phyloP scores from a whole-genome alignment of 495 filamentous ascomycete species.

The Aspergillus avenaceus region DNA sequence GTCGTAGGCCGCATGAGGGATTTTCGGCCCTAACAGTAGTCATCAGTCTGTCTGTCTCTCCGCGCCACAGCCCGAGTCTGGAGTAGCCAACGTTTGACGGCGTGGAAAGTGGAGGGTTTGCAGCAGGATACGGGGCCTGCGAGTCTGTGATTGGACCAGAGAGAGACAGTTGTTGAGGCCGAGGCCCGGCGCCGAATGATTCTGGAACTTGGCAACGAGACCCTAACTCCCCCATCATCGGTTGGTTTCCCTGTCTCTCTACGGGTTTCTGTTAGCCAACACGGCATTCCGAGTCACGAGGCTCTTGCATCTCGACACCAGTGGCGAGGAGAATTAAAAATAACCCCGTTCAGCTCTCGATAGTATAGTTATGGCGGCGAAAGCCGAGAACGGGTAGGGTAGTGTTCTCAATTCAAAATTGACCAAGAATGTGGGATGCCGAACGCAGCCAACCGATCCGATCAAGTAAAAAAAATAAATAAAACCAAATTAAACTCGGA shows the following conservation, averaged over 20 bases:
- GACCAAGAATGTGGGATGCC: background rate
- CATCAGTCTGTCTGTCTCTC: background rate
- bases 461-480: background rate
- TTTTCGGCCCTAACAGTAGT: background rate
- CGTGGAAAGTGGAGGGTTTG: background rate
- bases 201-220: slow-evolving; percentile 2
- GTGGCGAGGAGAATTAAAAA: background rate
- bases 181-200: background rate
- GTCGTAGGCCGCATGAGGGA: background rate
- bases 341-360: too few species aligned
- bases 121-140: background rate
- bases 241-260: background rate
- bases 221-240: too few species aligned
- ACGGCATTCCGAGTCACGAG: background rate
- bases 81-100: background rate
- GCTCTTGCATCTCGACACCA: background rate
- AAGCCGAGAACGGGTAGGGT: background rate
- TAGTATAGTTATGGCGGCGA: background rate
- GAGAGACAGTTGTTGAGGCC: background rate
- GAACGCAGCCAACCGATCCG: background rate
- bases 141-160: background rate
- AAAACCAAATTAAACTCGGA: background rate
- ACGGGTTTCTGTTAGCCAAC: background rate
- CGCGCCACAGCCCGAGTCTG: slow-evolving; percentile 2
- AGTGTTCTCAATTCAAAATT: background rate